Conservation (phyloP, 2,329 filamentous ascomycete genomes). For the Nakataea oryzae region DNA sequence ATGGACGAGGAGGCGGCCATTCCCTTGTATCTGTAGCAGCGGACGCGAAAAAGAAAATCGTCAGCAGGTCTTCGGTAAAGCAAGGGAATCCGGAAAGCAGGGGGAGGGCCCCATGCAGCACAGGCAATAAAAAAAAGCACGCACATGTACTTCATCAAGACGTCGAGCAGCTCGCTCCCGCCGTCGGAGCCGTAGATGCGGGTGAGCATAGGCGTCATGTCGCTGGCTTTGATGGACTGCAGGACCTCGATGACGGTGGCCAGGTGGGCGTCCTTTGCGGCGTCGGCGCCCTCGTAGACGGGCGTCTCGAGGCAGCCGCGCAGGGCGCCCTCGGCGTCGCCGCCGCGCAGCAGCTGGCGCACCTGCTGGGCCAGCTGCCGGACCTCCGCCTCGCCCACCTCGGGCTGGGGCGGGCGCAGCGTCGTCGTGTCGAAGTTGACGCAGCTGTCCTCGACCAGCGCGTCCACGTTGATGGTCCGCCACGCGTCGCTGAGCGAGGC, state of each 20-base stretch:
- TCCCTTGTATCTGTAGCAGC: constrained; percentile 67
- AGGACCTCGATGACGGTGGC: constrained; percentile 86
- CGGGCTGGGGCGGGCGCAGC: constrained; percentile 65
- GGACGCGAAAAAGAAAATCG: neutral
- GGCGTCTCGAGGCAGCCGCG: constrained; percentile 76
- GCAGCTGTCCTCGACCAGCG: constrained; percentile 79
- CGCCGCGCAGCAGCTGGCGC: constrained; percentile 75
- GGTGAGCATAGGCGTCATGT: constrained; percentile 84
- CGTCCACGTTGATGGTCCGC: constrained; percentile 92
- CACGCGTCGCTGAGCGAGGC: constrained; percentile 53
- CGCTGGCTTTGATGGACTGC: constrained; percentile 89
- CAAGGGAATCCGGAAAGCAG: neutral
- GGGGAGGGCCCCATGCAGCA: too few relatives aligned
- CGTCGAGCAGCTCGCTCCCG: constrained; percentile 78
- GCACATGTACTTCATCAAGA: constrained; percentile 96
- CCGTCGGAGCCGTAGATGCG: constrained; percentile 69
- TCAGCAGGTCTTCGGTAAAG: constrained; percentile 2
- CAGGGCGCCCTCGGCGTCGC: constrained; percentile 79
- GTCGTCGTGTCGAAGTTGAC: constrained; percentile 85
- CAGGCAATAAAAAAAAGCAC: constrained; percentile 20
- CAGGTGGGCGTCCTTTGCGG: constrained; percentile 69
- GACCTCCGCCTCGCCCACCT: constrained; percentile 67
- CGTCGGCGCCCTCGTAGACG: constrained; percentile 56
- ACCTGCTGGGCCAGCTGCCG: constrained; percentile 72
- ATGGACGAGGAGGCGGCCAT: constrained; percentile 48